phyloP scores from a whole-genome alignment of 2,329 filamentous ascomycete genomes.

The Corniculantispora saksenae region DNA sequence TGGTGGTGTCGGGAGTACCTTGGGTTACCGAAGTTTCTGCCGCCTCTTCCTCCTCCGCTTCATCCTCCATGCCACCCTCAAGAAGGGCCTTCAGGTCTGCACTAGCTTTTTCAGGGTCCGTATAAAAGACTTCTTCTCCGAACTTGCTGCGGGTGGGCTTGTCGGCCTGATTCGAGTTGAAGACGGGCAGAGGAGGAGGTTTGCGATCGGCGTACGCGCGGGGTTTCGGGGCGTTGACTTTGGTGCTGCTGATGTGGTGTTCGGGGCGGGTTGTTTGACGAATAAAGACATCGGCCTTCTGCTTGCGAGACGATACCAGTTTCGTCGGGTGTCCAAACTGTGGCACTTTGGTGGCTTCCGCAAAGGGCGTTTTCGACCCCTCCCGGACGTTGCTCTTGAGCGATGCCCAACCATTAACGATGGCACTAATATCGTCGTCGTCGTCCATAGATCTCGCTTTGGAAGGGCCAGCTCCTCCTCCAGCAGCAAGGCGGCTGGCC shows the following conservation, averaged over 20 bases:
- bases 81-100: constrained; percentile 80
- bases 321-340: constrained; percentile 43
- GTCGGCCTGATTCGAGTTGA: constrained; percentile 41
- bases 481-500: constrained; percentile 35
- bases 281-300: constrained; percentile 58
- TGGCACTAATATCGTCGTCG: constrained; percentile 33
- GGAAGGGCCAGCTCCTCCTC: constrained; percentile 25
- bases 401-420: constrained; percentile 33
- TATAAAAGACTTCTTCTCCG: constrained; percentile 59
- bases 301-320: constrained; percentile 53
- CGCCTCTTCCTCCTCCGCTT: constrained; percentile 57
- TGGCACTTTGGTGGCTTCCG: constrained; percentile 27
- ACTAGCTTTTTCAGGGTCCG: constrained; percentile 70
- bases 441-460: constrained; percentile 25
- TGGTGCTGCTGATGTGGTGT: constrained; percentile 52
- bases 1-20: neutral
- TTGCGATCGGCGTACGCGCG: constrained; percentile 51
- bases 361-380: constrained; percentile 21
- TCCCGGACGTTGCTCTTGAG: constrained; percentile 28
- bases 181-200: constrained; percentile 48
- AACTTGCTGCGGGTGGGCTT: constrained; percentile 22
- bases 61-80: constrained; percentile 77
- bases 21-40: constrained; percentile 4
- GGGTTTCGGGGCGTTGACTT: constrained; percentile 48
- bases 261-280: constrained; percentile 57